Evolutionary conservation across 2,329 filamentous ascomycete genomes (phyloP), one percentile per base, ranked within the genome.

Genomic region (Colletotrichum eremochloae): DNA sequence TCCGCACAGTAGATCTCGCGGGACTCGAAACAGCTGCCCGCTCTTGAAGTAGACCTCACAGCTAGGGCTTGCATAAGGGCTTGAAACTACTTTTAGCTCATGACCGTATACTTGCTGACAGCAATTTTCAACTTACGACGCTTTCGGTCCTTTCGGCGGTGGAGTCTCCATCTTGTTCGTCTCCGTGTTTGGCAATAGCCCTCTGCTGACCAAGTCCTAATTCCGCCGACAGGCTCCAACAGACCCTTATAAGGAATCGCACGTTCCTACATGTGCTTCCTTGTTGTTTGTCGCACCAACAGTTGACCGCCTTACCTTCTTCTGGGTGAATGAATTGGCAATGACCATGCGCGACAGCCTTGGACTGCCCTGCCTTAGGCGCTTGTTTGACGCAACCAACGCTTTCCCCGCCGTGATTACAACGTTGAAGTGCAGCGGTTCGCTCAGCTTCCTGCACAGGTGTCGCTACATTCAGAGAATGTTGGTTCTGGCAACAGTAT

Each of bases 41-140:
- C 44, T 50, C 44, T 29, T 24, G 20, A 62, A 62, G 42, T 50
- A 62, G 58, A 62, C 44, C 7, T 38, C 20, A 14, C 58, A 62
- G 31, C 20, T 38, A 1, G 44, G 20, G 46, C 58, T 50, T 29
- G 31, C 20, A 7, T 62, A 62, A 5, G 58, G 58, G 29, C 58
- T 62, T 38, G 29, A 5, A 24, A 33, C 7, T 1, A 7, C 33
- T 8, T 6, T 62, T 38, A 62, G 58, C 6, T 4, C 8, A 31
- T 5, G 20, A 50, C 18, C 8, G n/a, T 8, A 50, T 9, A 4
- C 20, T n/a, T 9, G 3, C 20, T n/a, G 14, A 62, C 18, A 31
- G 20, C 11, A 7, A 15, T 14, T 15, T 15, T 24, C 20, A 24
- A 62, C 58, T 18, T 38, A 62, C 44, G 44, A 62, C 44, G 50